Conservation (phyloP, 805 yeast species). For the Kuraishia borneana region DNA sequence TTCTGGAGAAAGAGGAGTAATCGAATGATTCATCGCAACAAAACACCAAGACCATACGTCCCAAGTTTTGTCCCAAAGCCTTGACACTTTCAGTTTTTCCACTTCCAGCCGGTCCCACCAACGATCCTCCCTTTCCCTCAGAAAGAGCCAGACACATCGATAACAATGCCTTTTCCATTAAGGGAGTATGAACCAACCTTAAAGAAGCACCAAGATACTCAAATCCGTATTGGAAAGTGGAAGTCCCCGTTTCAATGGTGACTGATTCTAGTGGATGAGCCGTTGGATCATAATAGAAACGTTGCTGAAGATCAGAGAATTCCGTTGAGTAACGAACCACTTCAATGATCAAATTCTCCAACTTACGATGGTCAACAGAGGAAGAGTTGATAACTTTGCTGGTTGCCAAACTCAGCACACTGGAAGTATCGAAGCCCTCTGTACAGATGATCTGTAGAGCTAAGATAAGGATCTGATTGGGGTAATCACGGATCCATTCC, state of each 20-base stretch:
- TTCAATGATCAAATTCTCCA: constrained; percentile 59
- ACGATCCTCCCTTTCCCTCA: constrained; percentile 76
- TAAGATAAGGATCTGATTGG: constrained; percentile 47
- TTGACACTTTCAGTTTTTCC: constrained; percentile 92
- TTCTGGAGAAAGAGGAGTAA: constrained; percentile 64
- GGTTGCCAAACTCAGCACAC: background rate
- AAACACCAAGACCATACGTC: constrained; percentile 75
- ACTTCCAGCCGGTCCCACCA: constrained; percentile 95
- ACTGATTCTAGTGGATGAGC: constrained; percentile 1
- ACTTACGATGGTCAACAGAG: constrained; percentile 22
- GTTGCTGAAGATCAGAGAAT: constrained; percentile 28
- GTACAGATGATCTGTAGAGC: constrained; percentile 53
- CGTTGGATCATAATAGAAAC: constrained; percentile 18
- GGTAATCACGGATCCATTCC: constrained; percentile 26
- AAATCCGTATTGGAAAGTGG: constrained; percentile 53
- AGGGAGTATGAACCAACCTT: constrained; percentile 65
- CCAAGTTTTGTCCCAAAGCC: constrained; percentile 70
- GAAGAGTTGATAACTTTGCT: background rate
- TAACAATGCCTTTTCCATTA: constrained; percentile 50
- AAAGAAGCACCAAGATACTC: constrained; percentile 75
- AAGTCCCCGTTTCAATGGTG: constrained; percentile 39
- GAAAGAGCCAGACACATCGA: constrained; percentile 66
- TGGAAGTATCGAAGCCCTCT: constrained; percentile 17
- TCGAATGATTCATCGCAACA: constrained; percentile 90
- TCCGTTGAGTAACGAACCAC: too few species aligned